Percentiles rank a stretch among this genome's conserved stretches.
Conservation (phyloP, 495 filamentous ascomycete species). For the Parathielavia hyrcaniae region DNA sequence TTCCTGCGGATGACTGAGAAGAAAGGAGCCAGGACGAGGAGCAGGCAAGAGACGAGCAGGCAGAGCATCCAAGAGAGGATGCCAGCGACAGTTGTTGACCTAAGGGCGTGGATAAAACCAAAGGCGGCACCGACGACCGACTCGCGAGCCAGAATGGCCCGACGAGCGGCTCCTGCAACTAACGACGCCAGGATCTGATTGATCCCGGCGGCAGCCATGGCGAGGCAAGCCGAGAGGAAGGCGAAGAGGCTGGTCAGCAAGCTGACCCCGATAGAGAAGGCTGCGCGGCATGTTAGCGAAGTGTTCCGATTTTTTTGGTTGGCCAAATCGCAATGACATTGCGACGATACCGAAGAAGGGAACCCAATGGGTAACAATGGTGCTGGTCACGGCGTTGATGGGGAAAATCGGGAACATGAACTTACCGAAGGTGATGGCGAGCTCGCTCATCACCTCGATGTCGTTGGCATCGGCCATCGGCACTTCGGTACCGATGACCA, state of each 20-base stretch:
- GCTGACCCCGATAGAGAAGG: neutral
- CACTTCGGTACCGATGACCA: neutral
- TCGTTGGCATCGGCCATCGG: neutral
- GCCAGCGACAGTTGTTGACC: neutral
- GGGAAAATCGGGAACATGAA: too few species aligned
- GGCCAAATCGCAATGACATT: too few species aligned
- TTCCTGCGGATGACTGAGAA: neutral
- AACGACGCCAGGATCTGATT: neutral
- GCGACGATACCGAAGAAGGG: too few species aligned
- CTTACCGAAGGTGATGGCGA: neutral
- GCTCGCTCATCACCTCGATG: neutral
- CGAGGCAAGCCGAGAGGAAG: neutral
- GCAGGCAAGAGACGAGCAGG: neutral
- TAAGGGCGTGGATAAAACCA: constrained; percentile 10
- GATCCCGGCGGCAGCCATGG: neutral
- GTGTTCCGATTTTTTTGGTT: neutral
- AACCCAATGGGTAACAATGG: too few species aligned
- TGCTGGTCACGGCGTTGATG: neutral
- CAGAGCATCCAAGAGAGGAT: constrained; percentile 1
- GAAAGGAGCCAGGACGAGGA: constrained; percentile 4
- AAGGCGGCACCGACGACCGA: neutral
- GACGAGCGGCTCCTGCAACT: constrained; percentile 1
- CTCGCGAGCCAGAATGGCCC: constrained; percentile 5
- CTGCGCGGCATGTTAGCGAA: neutral
- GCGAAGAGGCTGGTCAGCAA: neutral